A percentile compares a stretch with the other conserved stretches of the same genome.
Conservation (phyloP, 1,284 basidiomycete genomes). For the Malassezia restricta region DNA sequence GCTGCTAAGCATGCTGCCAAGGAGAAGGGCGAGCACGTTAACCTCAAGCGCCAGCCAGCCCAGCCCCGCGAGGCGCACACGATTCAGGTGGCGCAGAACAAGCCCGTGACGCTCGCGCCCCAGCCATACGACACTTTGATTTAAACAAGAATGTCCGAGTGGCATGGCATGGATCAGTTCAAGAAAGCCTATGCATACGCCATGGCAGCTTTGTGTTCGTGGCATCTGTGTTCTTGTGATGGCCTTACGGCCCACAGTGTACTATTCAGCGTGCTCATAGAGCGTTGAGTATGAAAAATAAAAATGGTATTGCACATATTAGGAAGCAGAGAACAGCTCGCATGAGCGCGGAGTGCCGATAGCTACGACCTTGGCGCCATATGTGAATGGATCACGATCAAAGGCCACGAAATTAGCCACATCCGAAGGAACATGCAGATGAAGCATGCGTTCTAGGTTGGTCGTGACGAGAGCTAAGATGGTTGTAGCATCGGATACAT, state of each 20-base stretch:
- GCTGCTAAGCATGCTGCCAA: slow-evolving; percentile 67
- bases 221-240: too few species aligned
- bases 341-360: slow-evolving; percentile 37
- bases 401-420: slow-evolving; percentile 57
- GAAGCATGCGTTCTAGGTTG: slow-evolving; percentile 57
- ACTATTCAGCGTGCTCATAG: slow-evolving; percentile 4
- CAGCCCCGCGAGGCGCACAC: slow-evolving; percentile 70
- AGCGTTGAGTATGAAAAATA: background rate
- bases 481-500: slow-evolving; percentile 7
- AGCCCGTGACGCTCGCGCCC: slow-evolving; percentile 82
- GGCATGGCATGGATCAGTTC: too few species aligned
- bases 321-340: slow-evolving; percentile 17
- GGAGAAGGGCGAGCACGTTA: slow-evolving; percentile 59
- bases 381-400: slow-evolving; percentile 50
- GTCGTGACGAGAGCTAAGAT: slow-evolving; percentile 47
- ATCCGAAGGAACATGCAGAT: slow-evolving; percentile 48
- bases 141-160: too few species aligned
- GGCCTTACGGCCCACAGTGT: slow-evolving; percentile 1
- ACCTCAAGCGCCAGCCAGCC: slow-evolving; percentile 73
- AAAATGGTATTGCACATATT: background rate
- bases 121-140: slow-evolving; percentile 55
- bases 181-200: too few species aligned
- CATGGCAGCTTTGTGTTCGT: too few species aligned
- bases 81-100: slow-evolving; percentile 64
- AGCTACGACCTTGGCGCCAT: slow-evolving; percentile 55